Percentiles rank a stretch among this genome's conserved stretches.
phyloP scores from a whole-genome alignment of 2,329 filamentous ascomycete genomes.

The Chrysoporthe cubensis region DNA sequence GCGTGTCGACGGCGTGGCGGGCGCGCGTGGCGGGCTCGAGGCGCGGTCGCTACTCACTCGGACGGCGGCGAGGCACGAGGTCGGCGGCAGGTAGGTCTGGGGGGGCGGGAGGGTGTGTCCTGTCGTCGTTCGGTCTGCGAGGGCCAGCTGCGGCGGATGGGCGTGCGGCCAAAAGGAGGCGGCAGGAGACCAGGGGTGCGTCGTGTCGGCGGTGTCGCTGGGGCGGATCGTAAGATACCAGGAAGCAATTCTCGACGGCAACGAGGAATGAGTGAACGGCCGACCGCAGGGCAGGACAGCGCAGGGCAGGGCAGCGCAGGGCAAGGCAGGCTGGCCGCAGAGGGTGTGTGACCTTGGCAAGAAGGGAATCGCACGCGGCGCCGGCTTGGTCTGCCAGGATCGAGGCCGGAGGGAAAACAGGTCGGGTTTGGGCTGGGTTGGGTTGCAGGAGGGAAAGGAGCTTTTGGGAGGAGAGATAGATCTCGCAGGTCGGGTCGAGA shows the following conservation, averaged over 20 bases:
- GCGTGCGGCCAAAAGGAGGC: conserved; percentile 13
- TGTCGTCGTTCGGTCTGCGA: conserved; percentile 10
- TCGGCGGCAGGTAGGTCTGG: conserved; percentile 16
- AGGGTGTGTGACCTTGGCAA: conserved; percentile 4
- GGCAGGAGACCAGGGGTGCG: not conserved
- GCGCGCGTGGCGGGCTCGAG: conserved; percentile 4
- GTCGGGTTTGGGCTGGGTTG: not conserved
- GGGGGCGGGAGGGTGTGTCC: too few relatives aligned
- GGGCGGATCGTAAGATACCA: conserved; percentile 17
- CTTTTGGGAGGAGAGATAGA: conserved; percentile 4
- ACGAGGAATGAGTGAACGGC: conserved; percentile 8
- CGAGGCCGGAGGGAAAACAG: conserved; percentile 11
- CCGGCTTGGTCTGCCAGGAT: conserved; percentile 20
- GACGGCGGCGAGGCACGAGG: conserved; percentile 8
- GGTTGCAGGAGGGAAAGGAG: conserved; percentile 18
- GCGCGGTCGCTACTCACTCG: conserved; percentile 9
- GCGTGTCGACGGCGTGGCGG: conserved; percentile 18
- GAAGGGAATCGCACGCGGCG: conserved; percentile 12
- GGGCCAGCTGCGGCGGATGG: not conserved
- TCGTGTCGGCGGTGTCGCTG: conserved; percentile 3
- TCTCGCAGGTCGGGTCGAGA: conserved; percentile 5
- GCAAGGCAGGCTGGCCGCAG: conserved; percentile 9
- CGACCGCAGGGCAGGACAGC: conserved; percentile 2
- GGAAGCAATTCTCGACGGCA: conserved; percentile 18
- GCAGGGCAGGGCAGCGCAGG: not conserved